phyloP scores from a whole-genome alignment of 2,329 filamentous ascomycete genomes.

The Alternaria gaisen region DNA sequence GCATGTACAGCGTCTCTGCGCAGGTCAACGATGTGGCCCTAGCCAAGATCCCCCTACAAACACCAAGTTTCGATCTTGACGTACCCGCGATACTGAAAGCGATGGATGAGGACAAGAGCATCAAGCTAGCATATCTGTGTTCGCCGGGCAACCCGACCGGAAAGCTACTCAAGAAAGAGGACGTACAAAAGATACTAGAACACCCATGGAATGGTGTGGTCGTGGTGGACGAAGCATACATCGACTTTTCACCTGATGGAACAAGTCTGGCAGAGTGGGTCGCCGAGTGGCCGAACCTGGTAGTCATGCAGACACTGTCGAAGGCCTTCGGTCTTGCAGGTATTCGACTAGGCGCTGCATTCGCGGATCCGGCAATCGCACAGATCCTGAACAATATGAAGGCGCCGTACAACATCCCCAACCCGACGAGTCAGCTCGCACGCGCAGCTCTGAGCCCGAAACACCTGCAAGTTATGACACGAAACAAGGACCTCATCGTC shows the following conservation, averaged over 20 bases:
- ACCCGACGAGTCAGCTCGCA: slow-evolving; percentile 84
- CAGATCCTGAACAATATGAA: slow-evolving; percentile 88
- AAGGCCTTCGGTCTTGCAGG: slow-evolving; percentile 97
- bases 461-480: slow-evolving; percentile 77
- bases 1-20: slow-evolving; percentile 96
- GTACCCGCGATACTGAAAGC: slow-evolving; percentile 73
- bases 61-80: slow-evolving; percentile 75
- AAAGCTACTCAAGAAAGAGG: slow-evolving; percentile 76
- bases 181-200: slow-evolving; percentile 76
- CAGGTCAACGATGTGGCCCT: slow-evolving; percentile 91
- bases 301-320: slow-evolving; percentile 98
- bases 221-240: slow-evolving; percentile 93
- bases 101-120: slow-evolving; percentile 69
- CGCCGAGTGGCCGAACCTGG: slow-evolving; percentile 89
- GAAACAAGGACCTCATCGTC: slow-evolving; percentile 74
- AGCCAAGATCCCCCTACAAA: slow-evolving; percentile 83
- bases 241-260: slow-evolving; percentile 86
- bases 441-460: slow-evolving; percentile 71
- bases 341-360: slow-evolving; percentile 88
- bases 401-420: slow-evolving; percentile 94
- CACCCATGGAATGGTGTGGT: slow-evolving; percentile 97
- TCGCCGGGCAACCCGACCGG: slow-evolving; percentile 96
- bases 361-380: slow-evolving; percentile 78
- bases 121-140: slow-evolving; percentile 93
- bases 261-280: slow-evolving; percentile 92